Percentiles rank a stretch among this genome's conserved stretches.
Conservation (phyloP, 371 early-diverging fungal species). For the Smittium culicis region DNA sequence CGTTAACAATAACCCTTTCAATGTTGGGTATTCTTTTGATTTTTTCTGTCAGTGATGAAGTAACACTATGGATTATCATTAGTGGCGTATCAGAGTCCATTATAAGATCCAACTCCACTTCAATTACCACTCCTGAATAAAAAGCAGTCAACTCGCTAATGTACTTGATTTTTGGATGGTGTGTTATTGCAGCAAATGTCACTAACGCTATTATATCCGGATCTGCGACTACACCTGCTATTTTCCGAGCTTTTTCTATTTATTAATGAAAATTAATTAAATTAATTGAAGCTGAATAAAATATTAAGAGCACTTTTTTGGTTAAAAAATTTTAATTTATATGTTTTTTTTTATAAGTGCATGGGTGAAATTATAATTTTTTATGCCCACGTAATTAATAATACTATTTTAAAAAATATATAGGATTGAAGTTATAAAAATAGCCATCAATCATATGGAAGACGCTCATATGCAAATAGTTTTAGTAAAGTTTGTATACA, state of each 20-base stretch:
- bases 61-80: slow-evolving; percentile 60
- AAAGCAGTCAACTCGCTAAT: slow-evolving; percentile 85
- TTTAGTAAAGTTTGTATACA: too few relatives aligned
- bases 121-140: slow-evolving; percentile 67
- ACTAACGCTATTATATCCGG: slow-evolving; percentile 57
- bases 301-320: too few relatives aligned
- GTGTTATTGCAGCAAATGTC: slow-evolving; percentile 76
- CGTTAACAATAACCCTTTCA: slow-evolving; percentile 69
- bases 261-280: too few relatives aligned
- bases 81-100: slow-evolving; percentile 58
- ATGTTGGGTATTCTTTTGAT: slow-evolving; percentile 53
- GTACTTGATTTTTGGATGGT: slow-evolving; percentile 56
- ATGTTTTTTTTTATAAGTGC: too few relatives aligned
- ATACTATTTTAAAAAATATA: too few relatives aligned
- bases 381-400: too few relatives aligned
- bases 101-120: slow-evolving; percentile 76
- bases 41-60: slow-evolving; percentile 60
- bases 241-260: slow-evolving; percentile 24
- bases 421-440: too few relatives aligned
- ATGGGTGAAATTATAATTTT: too few relatives aligned
- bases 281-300: too few relatives aligned
- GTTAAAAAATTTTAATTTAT: too few relatives aligned
- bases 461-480: too few relatives aligned
- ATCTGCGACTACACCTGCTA: slow-evolving; percentile 77
- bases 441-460: too few relatives aligned